Evolutionary conservation across 768 basidiomycete species (phyloP).

Genomic region (Fomitopsis serialis): DNA sequence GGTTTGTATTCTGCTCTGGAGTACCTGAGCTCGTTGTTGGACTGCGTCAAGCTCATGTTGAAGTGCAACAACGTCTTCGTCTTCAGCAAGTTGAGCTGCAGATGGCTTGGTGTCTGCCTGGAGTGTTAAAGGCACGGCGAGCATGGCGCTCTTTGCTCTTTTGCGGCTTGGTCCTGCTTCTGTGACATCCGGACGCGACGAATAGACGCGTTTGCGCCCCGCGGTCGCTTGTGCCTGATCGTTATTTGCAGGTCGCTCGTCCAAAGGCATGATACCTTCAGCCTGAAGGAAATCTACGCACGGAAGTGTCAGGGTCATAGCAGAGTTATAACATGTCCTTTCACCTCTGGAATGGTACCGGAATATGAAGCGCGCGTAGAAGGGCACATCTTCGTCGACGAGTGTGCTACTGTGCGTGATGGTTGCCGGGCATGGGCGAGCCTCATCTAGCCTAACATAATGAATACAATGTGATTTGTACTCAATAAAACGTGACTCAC

Average conservation of each 20-base stretch:
- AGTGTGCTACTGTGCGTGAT: neutral
- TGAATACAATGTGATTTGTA: too few species aligned
- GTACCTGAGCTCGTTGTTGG: neutral
- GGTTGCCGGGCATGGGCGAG: too few species aligned
- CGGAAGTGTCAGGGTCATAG: neutral
- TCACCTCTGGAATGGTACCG: conserved; percentile 9
- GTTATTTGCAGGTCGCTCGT: neutral
- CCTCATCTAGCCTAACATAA: too few species aligned
- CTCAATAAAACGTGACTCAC: too few species aligned
- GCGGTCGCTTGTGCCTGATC: neutral
- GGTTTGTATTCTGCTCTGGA: too few species aligned
- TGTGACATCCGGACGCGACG: neutral
- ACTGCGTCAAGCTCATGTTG: neutral
- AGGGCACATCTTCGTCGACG: conserved; percentile 2
- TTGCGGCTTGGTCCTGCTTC: neutral
- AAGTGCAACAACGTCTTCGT: neutral
- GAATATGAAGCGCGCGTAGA: conserved; percentile 2
- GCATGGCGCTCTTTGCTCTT: neutral
- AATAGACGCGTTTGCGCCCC: neutral
- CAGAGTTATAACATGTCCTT: too few species aligned
- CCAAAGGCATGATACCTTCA: conserved; percentile 8
- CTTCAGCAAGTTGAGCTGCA: too few species aligned
- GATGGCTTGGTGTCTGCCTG: too few species aligned
- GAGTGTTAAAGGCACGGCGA: too few species aligned
- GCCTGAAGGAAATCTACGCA: conserved; percentile 10